phyloP scores from a whole-genome alignment of 2,329 filamentous ascomycete genomes.

The Penicillium sp. region DNA sequence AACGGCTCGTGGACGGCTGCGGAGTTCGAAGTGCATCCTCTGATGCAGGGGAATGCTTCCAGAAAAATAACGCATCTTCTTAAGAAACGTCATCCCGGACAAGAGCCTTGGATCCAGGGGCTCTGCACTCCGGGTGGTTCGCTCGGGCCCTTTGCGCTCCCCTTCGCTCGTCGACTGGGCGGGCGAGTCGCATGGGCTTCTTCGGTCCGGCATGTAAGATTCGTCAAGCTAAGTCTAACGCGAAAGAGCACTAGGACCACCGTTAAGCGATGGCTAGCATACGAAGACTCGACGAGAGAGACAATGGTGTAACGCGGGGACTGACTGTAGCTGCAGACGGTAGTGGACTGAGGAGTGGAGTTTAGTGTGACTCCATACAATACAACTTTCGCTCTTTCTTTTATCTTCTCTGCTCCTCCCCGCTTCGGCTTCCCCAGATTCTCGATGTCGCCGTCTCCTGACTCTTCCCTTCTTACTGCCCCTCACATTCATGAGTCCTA shows the following conservation, averaged over 20 bases:
- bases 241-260: neutral
- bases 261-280: neutral
- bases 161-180: constrained; percentile 4
- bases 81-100: constrained; percentile 5
- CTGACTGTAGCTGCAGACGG: constrained; percentile 11
- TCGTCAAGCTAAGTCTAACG: neutral
- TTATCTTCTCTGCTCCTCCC: constrained; percentile 16
- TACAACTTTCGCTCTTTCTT: constrained; percentile 11
- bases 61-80: constrained; percentile 18
- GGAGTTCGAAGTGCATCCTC: neutral
- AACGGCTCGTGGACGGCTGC: constrained; percentile 5
- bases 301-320: constrained; percentile 13
- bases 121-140: constrained; percentile 6
- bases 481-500: neutral
- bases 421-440: constrained; percentile 24
- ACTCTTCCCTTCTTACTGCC: neutral
- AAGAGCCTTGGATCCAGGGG: constrained; percentile 9
- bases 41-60: constrained; percentile 14
- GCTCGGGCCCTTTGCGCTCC: neutral
- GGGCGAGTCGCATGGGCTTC: neutral
- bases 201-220: neutral
- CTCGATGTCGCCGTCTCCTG: neutral
- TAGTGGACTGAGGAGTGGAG: neutral
- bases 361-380: constrained; percentile 9
- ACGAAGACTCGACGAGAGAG: neutral